Percentiles rank a stretch among this genome's conserved stretches.
phyloP scores from a whole-genome alignment of 164 flowering plant genomes.

The Kingdonia uniflora region DNA sequence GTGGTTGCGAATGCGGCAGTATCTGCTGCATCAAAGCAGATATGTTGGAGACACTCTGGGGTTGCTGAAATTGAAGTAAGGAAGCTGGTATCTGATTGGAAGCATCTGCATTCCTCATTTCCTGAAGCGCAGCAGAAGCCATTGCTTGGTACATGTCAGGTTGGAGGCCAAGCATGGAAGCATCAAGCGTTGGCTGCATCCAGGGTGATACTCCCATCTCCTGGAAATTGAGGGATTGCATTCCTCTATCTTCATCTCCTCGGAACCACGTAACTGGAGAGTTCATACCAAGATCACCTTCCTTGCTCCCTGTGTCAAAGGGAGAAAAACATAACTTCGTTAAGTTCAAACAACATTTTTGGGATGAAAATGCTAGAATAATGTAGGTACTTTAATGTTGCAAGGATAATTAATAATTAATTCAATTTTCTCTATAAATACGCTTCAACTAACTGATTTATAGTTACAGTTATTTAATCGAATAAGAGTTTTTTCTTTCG shows the following conservation, averaged over 20 bases:
- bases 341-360: no score
- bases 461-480: no score
- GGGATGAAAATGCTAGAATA: no score
- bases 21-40: slow-evolving; percentile 54
- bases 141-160: slow-evolving; percentile 75
- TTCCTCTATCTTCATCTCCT: slow-evolving; percentile 56
- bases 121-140: slow-evolving; percentile 86
- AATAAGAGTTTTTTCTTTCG: no score
- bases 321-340: neutral
- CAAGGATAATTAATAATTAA: no score
- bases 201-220: slow-evolving; percentile 68
- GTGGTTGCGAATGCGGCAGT: slow-evolving; percentile 55
- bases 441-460: no score
- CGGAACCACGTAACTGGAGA: slow-evolving; percentile 80
- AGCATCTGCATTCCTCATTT: slow-evolving; percentile 57
- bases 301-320: slow-evolving; percentile 40
- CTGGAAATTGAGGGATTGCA: slow-evolving; percentile 71
- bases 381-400: no score
- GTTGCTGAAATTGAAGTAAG: slow-evolving; percentile 54
- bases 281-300: slow-evolving; percentile 66
- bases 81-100: slow-evolving; percentile 43
- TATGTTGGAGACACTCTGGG: slow-evolving; percentile 31
- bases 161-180: slow-evolving; percentile 68
- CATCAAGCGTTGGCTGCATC: slow-evolving; percentile 85
- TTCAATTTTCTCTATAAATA: no score